These are phyloP conservation scores for Scedosporium minutisporum DNA, from an alignment of 2,329 filamentous ascomycete species.

Conservation along the genomic window DNA sequence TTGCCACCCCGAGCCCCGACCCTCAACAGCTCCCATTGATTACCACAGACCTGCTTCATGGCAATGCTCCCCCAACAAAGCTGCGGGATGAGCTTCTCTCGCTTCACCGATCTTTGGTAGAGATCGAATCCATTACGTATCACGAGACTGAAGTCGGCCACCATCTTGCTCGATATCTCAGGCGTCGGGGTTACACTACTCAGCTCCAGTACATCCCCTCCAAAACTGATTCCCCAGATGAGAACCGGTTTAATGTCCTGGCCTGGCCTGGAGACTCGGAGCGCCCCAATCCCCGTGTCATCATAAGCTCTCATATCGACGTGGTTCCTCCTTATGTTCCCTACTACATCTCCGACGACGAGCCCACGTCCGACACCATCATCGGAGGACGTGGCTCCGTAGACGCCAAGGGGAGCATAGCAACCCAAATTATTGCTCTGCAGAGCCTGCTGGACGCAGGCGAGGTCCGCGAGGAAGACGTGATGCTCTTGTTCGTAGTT, in stretches of 20 bases:
- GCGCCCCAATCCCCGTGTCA: conserved; percentile 43
- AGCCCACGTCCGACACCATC: conserved; percentile 31
- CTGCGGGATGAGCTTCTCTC: conserved; percentile 50
- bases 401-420: conserved; percentile 61
- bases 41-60: background rate
- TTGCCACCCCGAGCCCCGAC: background rate
- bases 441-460: conserved; percentile 37
- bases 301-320: conserved; percentile 79
- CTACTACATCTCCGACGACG: conserved; percentile 46
- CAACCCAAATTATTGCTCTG: conserved; percentile 63
- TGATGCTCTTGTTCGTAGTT: conserved; percentile 59
- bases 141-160: conserved; percentile 59
- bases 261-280: conserved; percentile 47
- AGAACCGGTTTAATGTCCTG: conserved; percentile 58
- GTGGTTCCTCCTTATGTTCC: conserved; percentile 64
- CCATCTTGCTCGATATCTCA: conserved; percentile 60
- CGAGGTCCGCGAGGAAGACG: conserved; percentile 35
- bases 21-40: background rate
- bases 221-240: conserved; percentile 15
- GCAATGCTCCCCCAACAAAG: conserved; percentile 13
- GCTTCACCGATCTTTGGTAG: conserved; percentile 66
- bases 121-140: conserved; percentile 61
- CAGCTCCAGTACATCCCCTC: conserved; percentile 30
- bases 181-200: conserved; percentile 32
- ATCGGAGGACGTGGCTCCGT: conserved; percentile 68